Conservation (phyloP, 106 monocot genomes). For the Agapanthus africanus region DNA sequence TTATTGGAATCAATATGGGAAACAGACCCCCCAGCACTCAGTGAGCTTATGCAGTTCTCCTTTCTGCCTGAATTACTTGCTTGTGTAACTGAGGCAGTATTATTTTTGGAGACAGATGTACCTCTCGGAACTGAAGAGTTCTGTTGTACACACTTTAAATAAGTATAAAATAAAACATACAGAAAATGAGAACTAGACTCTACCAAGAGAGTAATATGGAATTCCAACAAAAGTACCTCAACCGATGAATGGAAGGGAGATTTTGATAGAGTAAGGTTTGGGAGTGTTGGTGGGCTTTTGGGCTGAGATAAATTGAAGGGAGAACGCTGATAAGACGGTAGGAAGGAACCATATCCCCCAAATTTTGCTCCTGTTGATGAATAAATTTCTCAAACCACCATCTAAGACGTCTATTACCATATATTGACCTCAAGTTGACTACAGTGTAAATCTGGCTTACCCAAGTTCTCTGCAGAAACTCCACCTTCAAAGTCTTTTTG, state of each 20-base stretch:
- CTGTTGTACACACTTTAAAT: conserved; percentile 15
- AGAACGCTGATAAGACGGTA: conserved; percentile 49
- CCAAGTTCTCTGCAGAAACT: conserved; percentile 42
- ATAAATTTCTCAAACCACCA: conserved; percentile 5
- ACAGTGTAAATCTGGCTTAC: conserved; percentile 21
- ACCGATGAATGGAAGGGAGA: conserved; percentile 23
- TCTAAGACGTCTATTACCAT: background rate
- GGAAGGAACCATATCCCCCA: conserved; percentile 74
- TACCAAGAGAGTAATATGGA: background rate
- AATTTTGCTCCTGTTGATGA: conserved; percentile 50
- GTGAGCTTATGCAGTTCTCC: conserved; percentile 4
- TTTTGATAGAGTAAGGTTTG: conserved; percentile 16
- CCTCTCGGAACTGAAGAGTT: conserved; percentile 14
- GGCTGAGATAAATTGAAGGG: conserved; percentile 27
- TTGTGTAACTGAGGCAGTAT: conserved; percentile 11
- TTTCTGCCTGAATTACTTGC: conserved; percentile 14
- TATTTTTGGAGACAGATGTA: conserved; percentile 30
- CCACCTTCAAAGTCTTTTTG: conserved; percentile 55
- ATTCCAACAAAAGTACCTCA: conserved; percentile 30
- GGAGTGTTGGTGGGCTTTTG: conserved; percentile 23
- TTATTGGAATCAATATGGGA: conserved; percentile 17
- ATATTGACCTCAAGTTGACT: background rate
- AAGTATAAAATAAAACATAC: too few relatives aligned
- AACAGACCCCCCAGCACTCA: conserved; percentile 5
- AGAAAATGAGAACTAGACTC: background rate